Conservation (phyloP, 2,329 filamentous ascomycete species). For the Monosporascus ibericus region DNA sequence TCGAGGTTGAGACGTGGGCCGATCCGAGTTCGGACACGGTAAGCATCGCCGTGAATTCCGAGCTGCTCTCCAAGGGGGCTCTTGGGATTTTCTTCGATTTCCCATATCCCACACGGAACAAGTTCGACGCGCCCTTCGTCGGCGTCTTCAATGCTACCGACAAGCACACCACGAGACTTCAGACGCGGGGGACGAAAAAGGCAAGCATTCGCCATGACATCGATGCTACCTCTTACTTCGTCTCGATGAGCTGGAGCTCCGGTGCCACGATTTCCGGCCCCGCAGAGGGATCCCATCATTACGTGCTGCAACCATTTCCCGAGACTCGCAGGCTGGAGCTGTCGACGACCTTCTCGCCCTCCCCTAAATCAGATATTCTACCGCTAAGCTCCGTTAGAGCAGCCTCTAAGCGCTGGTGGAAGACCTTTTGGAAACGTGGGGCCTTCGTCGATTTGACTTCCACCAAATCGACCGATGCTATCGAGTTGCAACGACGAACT, state of each 20-base stretch:
- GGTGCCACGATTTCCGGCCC: conserved; percentile 27
- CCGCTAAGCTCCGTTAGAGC: conserved; percentile 20
- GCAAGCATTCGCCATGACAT: conserved; percentile 38
- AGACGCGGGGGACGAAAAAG: conserved; percentile 13
- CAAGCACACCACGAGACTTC: conserved; percentile 35
- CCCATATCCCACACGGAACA: conserved; percentile 41
- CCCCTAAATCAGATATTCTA: conserved; percentile 12
- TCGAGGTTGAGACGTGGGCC: conserved; percentile 38
- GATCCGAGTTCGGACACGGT: conserved; percentile 41
- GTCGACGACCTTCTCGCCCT: conserved; percentile 27
- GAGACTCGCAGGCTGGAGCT: conserved; percentile 21
- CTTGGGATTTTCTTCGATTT: conserved; percentile 47
- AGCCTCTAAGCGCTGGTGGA: conserved; percentile 38
- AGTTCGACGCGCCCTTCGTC: conserved; percentile 50
- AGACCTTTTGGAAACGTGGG: conserved; percentile 41
- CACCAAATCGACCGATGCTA: conserved; percentile 32
- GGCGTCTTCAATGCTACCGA: conserved; percentile 42
- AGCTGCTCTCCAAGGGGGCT: conserved; percentile 28
- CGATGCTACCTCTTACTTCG: conserved; percentile 36
- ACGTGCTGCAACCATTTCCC: conserved; percentile 27
- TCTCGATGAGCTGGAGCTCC: conserved; percentile 32
- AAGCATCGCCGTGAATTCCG: conserved; percentile 35
- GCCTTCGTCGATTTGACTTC: conserved; percentile 45
- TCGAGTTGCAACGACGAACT: conserved; percentile 45
- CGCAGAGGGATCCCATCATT: conserved; percentile 33